These are phyloP conservation scores for Neonectria neomacrospora DNA, from an alignment of 2,329 filamentous ascomycete genomes.

Conservation along the genomic window DNA sequence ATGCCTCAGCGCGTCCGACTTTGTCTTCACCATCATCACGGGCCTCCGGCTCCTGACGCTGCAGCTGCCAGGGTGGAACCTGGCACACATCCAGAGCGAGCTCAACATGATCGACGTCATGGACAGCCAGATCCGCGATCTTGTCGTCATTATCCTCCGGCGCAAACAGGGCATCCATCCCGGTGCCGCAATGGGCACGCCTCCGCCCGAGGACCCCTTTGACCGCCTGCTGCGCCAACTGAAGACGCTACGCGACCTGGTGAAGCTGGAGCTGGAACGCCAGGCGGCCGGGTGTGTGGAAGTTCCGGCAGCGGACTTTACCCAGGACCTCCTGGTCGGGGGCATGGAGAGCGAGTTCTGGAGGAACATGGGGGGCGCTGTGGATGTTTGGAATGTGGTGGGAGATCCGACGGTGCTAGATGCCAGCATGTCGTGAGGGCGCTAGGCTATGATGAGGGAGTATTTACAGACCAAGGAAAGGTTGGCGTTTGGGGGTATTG, in stretches of 20 bases:
- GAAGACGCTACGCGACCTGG: conserved; percentile 45
- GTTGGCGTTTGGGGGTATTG: background rate
- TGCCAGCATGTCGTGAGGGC: conserved; percentile 22
- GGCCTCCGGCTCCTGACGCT: conserved; percentile 60
- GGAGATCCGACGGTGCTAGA: conserved; percentile 43
- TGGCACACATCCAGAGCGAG: conserved; percentile 50
- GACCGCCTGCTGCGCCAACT: conserved; percentile 48
- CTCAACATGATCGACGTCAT: conserved; percentile 46
- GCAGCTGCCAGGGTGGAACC: conserved; percentile 59
- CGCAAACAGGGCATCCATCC: conserved; percentile 44
- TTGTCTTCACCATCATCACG: conserved; percentile 59
- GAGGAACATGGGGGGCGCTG: conserved; percentile 39
- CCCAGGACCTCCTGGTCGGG: conserved; percentile 38
- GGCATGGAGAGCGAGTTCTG: conserved; percentile 44
- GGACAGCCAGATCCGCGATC: conserved; percentile 45
- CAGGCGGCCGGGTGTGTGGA: conserved; percentile 37
- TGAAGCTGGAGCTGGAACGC: conserved; percentile 46
- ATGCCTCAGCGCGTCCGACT: conserved; percentile 59
- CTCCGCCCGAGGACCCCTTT: conserved; percentile 46
- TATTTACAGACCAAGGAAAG: background rate
- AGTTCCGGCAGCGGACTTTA: conserved; percentile 33
- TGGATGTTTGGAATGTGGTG: conserved; percentile 44
- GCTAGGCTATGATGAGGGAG: background rate
- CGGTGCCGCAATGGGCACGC: conserved; percentile 15
- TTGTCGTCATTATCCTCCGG: conserved; percentile 45